A percentile compares a stretch with the other conserved stretches of the same genome.
These are phyloP conservation scores for Ganoderma sp. DNA, from an alignment of 1,284 basidiomycete genomes.

Conservation along the genomic window DNA sequence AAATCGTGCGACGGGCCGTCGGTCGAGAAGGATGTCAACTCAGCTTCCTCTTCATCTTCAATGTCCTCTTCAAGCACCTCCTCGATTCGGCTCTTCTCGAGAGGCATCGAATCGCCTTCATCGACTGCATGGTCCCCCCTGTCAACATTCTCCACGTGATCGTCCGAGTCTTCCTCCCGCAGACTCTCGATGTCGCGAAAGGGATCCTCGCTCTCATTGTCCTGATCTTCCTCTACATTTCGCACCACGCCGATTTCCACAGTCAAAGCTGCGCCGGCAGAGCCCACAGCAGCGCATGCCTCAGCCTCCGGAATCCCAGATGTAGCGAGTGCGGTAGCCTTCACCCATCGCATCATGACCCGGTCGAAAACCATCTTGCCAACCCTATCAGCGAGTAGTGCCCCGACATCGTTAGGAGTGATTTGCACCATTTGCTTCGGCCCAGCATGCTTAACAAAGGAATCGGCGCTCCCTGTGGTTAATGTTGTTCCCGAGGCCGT, in stretches of 20 bases:
- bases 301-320: constrained; percentile 45
- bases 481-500: constrained; percentile 78
- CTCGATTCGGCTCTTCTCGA: constrained; percentile 57
- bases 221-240: constrained; percentile 45
- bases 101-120: constrained; percentile 37
- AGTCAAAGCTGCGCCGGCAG: constrained; percentile 3
- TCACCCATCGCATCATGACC: constrained; percentile 83
- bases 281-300: constrained; percentile 31
- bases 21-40: constrained; percentile 74
- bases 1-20: constrained; percentile 54
- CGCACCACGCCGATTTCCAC: constrained; percentile 15
- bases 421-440: constrained; percentile 79
- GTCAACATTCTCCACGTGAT: constrained; percentile 36
- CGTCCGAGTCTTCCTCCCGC: constrained; percentile 55
- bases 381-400: constrained; percentile 73
- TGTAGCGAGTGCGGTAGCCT: constrained; percentile 51
- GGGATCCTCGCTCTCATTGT: constrained; percentile 77
- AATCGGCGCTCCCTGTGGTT: constrained; percentile 72
- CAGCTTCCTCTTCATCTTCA: constrained; percentile 67
- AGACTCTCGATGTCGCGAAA: constrained; percentile 89
- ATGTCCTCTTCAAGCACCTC: constrained; percentile 49
- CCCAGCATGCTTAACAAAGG: constrained; percentile 85
- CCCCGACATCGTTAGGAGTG: constrained; percentile 77
- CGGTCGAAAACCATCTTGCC: constrained; percentile 89
- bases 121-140: constrained; percentile 29